Evolutionary conservation across 2,329 filamentous ascomycete species (phyloP).

Genomic region (Sclerotinia minor): DNA sequence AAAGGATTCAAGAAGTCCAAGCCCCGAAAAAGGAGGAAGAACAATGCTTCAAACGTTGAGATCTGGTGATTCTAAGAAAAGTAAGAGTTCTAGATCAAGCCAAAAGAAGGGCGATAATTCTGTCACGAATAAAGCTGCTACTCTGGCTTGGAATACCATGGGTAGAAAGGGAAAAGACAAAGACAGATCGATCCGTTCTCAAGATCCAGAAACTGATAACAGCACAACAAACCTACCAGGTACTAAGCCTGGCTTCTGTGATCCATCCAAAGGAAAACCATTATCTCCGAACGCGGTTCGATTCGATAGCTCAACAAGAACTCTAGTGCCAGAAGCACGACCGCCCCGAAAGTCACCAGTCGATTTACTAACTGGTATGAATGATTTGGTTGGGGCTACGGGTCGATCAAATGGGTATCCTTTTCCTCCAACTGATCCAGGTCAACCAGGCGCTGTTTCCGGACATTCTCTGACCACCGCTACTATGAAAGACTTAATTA

Average conservation of each 20-base stretch:
- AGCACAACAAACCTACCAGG: conserved; percentile 36
- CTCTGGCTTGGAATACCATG: conserved; percentile 55
- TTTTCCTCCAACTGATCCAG: conserved; percentile 39
- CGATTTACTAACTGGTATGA: conserved; percentile 36
- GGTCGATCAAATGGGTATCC: conserved; percentile 39
- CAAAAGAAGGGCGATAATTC: conserved; percentile 46
- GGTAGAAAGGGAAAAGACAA: conserved; percentile 35
- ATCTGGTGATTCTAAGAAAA: conserved; percentile 51
- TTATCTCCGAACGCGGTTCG: conserved; percentile 34
- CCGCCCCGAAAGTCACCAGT: conserved; percentile 31
- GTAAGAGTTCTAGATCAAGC: conserved; percentile 41
- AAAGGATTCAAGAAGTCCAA: conserved; percentile 50
- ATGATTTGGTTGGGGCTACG: conserved; percentile 30
- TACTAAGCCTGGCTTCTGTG: conserved; percentile 32
- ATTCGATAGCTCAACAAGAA: conserved; percentile 42
- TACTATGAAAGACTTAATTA: conserved; percentile 35
- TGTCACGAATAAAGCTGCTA: conserved; percentile 63
- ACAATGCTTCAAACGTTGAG: conserved; percentile 63
- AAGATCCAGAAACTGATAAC: conserved; percentile 36
- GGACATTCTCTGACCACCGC: conserved; percentile 36
- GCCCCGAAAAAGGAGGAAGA: conserved; percentile 55
- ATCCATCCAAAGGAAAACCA: conserved; percentile 27
- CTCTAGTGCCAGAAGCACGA: conserved; percentile 34
- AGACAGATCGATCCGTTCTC: conserved; percentile 33
- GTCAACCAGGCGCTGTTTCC: conserved; percentile 36